Conservation (phyloP, 179 eudicot species). For the Heliamphora pulchella region DNA sequence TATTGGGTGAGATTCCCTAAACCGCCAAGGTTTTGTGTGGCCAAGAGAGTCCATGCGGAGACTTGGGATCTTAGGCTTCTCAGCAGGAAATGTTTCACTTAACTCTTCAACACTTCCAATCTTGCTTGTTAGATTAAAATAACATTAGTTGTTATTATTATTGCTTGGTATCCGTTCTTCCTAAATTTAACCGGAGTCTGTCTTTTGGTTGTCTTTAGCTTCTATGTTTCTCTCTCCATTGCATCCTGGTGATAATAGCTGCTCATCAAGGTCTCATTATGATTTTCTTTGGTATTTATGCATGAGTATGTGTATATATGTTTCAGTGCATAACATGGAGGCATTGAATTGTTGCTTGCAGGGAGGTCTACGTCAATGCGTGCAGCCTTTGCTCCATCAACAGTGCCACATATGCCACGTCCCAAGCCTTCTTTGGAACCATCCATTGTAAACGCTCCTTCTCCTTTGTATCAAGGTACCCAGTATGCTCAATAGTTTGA, state of each 20-base stretch:
- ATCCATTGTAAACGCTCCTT: constrained; percentile 42
- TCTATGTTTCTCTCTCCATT: not conserved
- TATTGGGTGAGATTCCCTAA: not conserved
- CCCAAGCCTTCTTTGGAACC: constrained; percentile 34
- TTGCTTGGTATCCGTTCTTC: not conserved
- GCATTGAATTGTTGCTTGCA: constrained; percentile 18
- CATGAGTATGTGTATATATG: not conserved
- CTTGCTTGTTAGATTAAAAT: not conserved
- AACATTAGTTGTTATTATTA: not conserved
- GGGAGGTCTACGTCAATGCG: constrained; percentile 32
- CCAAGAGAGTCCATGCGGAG: not conserved
- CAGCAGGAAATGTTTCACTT: not conserved
- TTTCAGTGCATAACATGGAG: not conserved
- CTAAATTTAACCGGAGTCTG: not conserved
- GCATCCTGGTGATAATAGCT: not conserved
- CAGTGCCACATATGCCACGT: constrained; percentile 16
- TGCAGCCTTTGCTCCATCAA: constrained; percentile 26
- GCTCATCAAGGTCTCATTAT: constrained; percentile 1
- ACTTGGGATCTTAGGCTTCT: not conserved
- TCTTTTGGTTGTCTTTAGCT: not conserved
- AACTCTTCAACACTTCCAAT: too few relatives aligned
- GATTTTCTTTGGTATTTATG: not conserved
- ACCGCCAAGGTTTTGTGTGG: not conserved
- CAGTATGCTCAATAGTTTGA: constrained; percentile 2
- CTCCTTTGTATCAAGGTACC: constrained; percentile 53